Evolutionary conservation across 2,329 filamentous ascomycete genomes (phyloP).

Genomic region (Esteya vermicola): DNA sequence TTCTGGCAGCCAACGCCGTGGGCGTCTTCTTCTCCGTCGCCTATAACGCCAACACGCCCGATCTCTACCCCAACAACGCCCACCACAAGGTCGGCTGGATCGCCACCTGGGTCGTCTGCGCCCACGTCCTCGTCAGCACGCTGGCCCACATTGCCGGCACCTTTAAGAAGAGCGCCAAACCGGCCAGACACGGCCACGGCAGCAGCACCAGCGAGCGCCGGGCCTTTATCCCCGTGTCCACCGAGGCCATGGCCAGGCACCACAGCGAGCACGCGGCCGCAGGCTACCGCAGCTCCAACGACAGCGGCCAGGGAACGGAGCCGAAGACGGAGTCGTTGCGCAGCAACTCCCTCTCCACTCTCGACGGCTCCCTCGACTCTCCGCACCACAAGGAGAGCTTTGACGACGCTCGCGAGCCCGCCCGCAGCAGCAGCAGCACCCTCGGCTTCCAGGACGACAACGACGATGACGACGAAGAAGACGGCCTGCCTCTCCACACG

Average conservation of each 20-base stretch:
- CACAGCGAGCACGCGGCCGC: slow-evolving; percentile 11
- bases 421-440: neutral
- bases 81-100: slow-evolving; percentile 85
- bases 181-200: slow-evolving; percentile 4
- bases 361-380: slow-evolving; percentile 23
- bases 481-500: no score
- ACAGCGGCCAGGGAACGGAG: slow-evolving; percentile 65
- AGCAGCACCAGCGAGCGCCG: slow-evolving; percentile 31
- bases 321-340: slow-evolving; percentile 51
- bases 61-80: slow-evolving; percentile 76
- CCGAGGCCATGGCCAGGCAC: slow-evolving; percentile 37
- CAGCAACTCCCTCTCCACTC: slow-evolving; percentile 50
- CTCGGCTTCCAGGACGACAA: slow-evolving; percentile 31
- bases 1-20: slow-evolving; percentile 47
- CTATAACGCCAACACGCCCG: slow-evolving; percentile 71
- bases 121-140: slow-evolving; percentile 56
- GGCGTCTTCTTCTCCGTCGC: slow-evolving; percentile 52
- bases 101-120: slow-evolving; percentile 54
- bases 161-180: slow-evolving; percentile 14
- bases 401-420: slow-evolving; percentile 20
- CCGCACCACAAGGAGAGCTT: slow-evolving; percentile 28
- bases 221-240: slow-evolving; percentile 49
- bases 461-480: slow-evolving; percentile 20
- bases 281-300: slow-evolving; percentile 48
- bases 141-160: slow-evolving; percentile 44